Evolutionary conservation across 2,329 filamentous ascomycete species (phyloP).

Genomic region (Fusarium palustre): DNA sequence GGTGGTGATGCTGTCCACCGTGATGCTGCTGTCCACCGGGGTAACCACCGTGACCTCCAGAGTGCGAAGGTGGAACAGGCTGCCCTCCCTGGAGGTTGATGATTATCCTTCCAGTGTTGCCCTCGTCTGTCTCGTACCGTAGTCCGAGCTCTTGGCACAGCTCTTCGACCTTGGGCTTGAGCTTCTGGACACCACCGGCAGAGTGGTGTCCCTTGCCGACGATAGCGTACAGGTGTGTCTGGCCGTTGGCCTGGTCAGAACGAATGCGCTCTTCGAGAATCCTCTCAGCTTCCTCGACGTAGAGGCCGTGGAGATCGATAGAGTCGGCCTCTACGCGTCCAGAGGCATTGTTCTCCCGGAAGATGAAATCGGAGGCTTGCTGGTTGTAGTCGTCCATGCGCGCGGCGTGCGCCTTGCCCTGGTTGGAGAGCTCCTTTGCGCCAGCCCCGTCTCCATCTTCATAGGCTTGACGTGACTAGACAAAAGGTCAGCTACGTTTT

Average conservation of each 20-base stretch:
- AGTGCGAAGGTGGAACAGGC: conserved; percentile 62
- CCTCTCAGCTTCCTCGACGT: conserved; percentile 92
- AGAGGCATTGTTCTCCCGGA: conserved; percentile 89
- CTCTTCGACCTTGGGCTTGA: conserved; percentile 94
- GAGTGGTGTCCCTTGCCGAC: conserved; percentile 96
- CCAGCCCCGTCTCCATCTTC: conserved; percentile 80
- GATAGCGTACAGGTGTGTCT: conserved; percentile 91
- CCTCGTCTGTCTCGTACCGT: conserved; percentile 87
- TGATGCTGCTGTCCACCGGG: conserved; percentile 55
- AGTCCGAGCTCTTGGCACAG: conserved; percentile 86
- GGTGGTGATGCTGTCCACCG: conserved; percentile 57
- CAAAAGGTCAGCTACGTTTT: conserved; percentile 22
- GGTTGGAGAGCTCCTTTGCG: conserved; percentile 86
- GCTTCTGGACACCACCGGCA: conserved; percentile 83
- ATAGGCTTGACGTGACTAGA: conserved; percentile 82
- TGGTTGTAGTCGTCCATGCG: conserved; percentile 90
- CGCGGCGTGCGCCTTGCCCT: conserved; percentile 85
- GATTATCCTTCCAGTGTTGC: conserved; percentile 89
- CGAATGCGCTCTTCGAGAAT: conserved; percentile 88
- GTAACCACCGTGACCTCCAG: conserved; percentile 53
- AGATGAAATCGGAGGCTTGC: conserved; percentile 93
- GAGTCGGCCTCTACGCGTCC: conserved; percentile 82
- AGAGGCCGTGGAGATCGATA: conserved; percentile 95
- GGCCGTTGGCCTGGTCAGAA: conserved; percentile 77
- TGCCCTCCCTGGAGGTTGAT: conserved; percentile 84